phyloP scores from a whole-genome alignment of 2,329 filamentous ascomycete genomes.

The Torrubiellomyces zombiae region DNA sequence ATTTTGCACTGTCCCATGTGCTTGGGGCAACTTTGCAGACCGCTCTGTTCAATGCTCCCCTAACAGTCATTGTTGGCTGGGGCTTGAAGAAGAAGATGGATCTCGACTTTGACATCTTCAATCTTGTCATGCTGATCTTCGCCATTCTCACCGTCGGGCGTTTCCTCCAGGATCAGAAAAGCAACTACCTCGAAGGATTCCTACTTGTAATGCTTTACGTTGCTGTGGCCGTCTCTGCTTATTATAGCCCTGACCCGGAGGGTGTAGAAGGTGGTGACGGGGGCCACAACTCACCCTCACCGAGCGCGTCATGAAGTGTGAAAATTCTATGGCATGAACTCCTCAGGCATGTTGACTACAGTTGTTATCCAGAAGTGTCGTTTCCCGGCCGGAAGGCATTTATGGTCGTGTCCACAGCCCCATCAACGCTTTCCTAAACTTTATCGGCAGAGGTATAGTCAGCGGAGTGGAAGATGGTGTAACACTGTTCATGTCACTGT shows the following conservation, averaged over 20 bases:
- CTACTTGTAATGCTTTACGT: conserved; percentile 57
- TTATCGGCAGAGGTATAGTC: too few species aligned
- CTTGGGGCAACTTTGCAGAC: conserved; percentile 81
- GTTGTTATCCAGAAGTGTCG: too few species aligned
- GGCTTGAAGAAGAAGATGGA: conserved; percentile 54
- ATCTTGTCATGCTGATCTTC: conserved; percentile 65
- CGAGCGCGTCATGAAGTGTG: too few species aligned
- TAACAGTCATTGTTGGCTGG: conserved; percentile 76
- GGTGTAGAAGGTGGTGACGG: conserved; percentile 3
- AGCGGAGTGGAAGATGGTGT: too few species aligned
- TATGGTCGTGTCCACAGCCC: background rate
- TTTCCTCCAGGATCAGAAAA: conserved; percentile 75
- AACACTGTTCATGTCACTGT: too few species aligned
- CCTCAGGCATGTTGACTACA: too few species aligned
- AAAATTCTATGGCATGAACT: too few species aligned
- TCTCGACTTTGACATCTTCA: conserved; percentile 76
- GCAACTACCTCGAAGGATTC: conserved; percentile 76
- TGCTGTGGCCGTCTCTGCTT: conserved; percentile 41
- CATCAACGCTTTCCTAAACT: background rate
- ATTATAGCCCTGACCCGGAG: conserved; percentile 33
- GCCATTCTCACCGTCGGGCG: conserved; percentile 76
- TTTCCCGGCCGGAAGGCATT: background rate
- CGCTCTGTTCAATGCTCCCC: conserved; percentile 70
- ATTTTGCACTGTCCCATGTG: conserved; percentile 72
- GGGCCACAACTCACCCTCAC: too few species aligned